Evolutionary conservation across 768 basidiomycete species (phyloP).

Genomic region (Hemileccinum rubropunctum): DNA sequence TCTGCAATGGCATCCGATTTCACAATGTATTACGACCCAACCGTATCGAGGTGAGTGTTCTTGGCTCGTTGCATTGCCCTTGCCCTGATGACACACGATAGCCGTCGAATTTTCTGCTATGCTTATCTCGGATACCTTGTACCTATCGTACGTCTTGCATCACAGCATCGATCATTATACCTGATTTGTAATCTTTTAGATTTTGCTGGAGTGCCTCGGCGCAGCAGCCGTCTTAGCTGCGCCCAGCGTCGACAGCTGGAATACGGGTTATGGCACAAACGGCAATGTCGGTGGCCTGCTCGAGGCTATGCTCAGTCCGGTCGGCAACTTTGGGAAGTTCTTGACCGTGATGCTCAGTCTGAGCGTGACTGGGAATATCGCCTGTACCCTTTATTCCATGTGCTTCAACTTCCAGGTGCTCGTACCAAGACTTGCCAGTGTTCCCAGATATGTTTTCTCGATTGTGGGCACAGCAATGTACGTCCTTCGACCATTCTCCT

Average conservation of each 20-base stretch:
- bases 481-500: conserved; percentile 23
- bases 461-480: conserved; percentile 66
- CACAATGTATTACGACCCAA: conserved; percentile 62
- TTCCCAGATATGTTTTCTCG: conserved; percentile 72
- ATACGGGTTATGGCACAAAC: conserved; percentile 47
- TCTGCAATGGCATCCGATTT: conserved; percentile 67
- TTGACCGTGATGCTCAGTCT: conserved; percentile 71
- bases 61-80: background rate
- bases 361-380: conserved; percentile 76
- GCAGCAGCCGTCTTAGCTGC: conserved; percentile 64
- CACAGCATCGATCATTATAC: background rate
- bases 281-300: conserved; percentile 65
- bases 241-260: conserved; percentile 54
- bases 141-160: conserved; percentile 49
- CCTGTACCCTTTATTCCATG: conserved; percentile 79
- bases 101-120: conserved; percentile 60
- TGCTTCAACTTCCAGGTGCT: conserved; percentile 72
- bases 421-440: conserved; percentile 51
- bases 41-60: conserved; percentile 52
- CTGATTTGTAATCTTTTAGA: conserved; percentile 16
- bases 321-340: conserved; percentile 67
- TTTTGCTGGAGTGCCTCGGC: conserved; percentile 54
- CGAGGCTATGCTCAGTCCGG: conserved; percentile 57
- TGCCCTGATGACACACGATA: conserved; percentile 22
- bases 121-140: conserved; percentile 63